phyloP scores from a whole-genome alignment of 345 rosid genomes.

The Eucalyptus curtisii region DNA sequence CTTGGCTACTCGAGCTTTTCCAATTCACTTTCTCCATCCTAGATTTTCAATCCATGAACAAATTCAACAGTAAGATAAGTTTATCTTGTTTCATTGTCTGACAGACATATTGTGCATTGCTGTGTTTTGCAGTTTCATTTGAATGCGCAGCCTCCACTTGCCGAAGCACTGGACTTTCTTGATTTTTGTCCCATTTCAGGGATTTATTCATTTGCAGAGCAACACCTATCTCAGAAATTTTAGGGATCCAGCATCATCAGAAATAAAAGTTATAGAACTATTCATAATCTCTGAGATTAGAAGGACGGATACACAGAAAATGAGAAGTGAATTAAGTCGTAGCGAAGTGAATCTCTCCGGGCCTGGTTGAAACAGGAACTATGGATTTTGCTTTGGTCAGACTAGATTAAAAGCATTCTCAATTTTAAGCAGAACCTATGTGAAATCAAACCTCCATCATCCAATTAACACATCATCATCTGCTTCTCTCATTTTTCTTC shows the following conservation, averaged over 20 bases:
- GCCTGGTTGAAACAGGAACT: neutral
- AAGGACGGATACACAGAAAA: neutral
- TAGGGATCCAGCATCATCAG: neutral
- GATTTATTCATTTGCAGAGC: neutral
- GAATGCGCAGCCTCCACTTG: neutral
- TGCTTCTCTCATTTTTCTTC: neutral
- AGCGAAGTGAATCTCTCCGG: neutral
- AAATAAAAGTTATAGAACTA: neutral
- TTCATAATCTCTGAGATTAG: neutral
- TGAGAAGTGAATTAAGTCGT: neutral
- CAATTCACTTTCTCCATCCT: constrained; percentile 7
- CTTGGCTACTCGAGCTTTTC: neutral
- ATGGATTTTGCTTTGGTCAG: neutral
- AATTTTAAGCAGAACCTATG: neutral
- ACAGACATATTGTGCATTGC: neutral
- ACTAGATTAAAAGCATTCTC: neutral
- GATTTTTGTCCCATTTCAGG: neutral
- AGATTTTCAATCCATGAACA: neutral
- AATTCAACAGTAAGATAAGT: neutral
- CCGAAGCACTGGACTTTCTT: neutral
- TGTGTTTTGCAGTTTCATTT: neutral
- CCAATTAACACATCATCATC: neutral
- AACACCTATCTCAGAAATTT: neutral
- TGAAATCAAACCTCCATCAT: no score
- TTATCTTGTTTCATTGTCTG: neutral